Conservation (phyloP, 2,329 filamentous ascomycete species). For the Aspergillus calidoustus region DNA sequence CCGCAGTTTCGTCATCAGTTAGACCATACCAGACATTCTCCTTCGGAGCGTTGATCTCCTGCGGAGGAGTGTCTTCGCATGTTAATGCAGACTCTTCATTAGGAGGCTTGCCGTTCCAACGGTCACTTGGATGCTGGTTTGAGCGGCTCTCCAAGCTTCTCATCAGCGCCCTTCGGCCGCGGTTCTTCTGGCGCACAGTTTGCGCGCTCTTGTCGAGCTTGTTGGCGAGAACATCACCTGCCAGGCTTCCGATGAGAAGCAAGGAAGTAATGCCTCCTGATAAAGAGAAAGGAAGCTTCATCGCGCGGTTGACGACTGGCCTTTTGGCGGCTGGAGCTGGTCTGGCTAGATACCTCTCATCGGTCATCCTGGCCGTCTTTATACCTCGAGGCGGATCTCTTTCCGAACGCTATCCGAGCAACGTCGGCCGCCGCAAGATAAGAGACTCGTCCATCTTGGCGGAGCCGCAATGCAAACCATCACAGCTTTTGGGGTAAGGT, state of each 20-base stretch:
- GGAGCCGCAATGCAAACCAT: neutral
- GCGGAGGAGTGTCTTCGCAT: conserved; percentile 12
- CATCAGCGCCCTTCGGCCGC: conserved; percentile 15
- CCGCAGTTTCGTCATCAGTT: conserved; percentile 18
- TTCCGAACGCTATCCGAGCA: neutral
- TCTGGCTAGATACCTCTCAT: conserved; percentile 28
- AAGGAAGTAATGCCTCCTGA: conserved; percentile 11
- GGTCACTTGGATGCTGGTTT: conserved; percentile 2
- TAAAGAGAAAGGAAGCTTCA: conserved; percentile 17
- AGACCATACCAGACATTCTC: conserved; percentile 20
- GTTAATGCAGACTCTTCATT: neutral
- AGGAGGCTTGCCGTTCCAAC: neutral
- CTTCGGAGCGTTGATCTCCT: conserved; percentile 14
- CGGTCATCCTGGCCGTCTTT: neutral
- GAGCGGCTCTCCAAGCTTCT: conserved; percentile 15
- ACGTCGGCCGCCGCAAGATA: conserved; percentile 1
- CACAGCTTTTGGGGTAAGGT: neutral
- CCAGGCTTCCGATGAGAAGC: conserved; percentile 15
- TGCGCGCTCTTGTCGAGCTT: conserved; percentile 8
- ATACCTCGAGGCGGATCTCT: neutral
- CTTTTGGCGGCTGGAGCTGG: conserved; percentile 11
- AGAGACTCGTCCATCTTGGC: neutral
- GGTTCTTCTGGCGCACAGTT: conserved; percentile 7
- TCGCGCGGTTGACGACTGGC: neutral
- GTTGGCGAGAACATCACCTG: conserved; percentile 15